Evolutionary conservation across 225 moss, liverwort and hornwort species (phyloP), one percentile per base, ranked within the genome.

Genomic region (Physcomitrellopsis africana): DNA sequence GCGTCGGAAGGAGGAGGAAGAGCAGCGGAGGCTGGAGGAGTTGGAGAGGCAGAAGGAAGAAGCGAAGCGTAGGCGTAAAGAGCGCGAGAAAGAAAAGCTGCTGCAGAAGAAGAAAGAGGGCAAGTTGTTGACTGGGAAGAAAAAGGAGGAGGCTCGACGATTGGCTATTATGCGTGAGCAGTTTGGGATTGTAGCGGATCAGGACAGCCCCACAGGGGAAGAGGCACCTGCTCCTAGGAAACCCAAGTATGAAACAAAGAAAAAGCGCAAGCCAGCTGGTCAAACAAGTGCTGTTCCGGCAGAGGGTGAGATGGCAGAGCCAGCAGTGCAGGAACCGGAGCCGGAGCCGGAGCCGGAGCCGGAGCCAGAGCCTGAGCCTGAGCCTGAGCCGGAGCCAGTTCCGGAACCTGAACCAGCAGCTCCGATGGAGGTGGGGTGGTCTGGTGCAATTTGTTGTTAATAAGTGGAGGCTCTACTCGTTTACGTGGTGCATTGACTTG

Each of bases 71-170:
- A 92, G 77, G 78, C 83, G 84, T 8, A 99, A 94, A 77, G 97
- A 99, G 72, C 91, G 94, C 45, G 97, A 99, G 70, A 99, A 99
- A 65, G 97, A 99, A 79, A 99, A 99, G 82, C 87, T 99, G 5
- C 59, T 93, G 70, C 94, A 93, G 78, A 99, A 99, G 89, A 99
- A 95, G 49, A 99, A 99, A 63, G 97, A 99, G 3, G 97, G 97
- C 15, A 94, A 92, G 79, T 82, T 99, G 37, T 77, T 99, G 19
- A 99, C 94, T 55, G 97, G 93, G 62, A 99, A 94, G 75, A 93
- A 99, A 59, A 99, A 99, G 58, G 94, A 94, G 70, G 97, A 95
- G 79, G 93, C 91, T 49, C 89, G 90, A 51, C 69, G 93, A 76
- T 82, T 99, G 70, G 97, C 97, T 46, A 85, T 90, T 12, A 90